phyloP scores from a whole-genome alignment of 345 rosid species.

The Pistacia integerrima region DNA sequence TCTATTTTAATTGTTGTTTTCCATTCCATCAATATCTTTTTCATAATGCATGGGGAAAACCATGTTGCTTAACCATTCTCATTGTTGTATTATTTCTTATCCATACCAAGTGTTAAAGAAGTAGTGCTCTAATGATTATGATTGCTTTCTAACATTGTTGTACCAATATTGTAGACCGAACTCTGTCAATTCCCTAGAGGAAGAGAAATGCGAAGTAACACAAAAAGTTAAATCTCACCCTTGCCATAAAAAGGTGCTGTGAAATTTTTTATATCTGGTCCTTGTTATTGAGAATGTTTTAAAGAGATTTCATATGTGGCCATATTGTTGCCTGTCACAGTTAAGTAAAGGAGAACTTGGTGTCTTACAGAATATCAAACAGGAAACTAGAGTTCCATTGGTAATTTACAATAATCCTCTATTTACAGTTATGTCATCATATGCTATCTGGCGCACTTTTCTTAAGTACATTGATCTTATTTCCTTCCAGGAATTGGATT shows the following conservation, averaged over 20 bases:
- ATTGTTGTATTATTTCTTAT: background rate
- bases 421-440: background rate
- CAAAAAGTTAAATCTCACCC: conserved; percentile 26
- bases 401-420: background rate
- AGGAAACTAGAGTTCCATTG: conserved; percentile 13
- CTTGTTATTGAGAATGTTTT: background rate
- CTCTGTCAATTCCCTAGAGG: conserved; percentile 23
- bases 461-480: conserved; percentile 10
- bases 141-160: conserved; percentile 10
- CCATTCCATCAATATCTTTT: background rate
- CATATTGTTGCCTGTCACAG: conserved; percentile 18
- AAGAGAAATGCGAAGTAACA: conserved; percentile 31
- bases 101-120: background rate
- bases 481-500: conserved; percentile 35
- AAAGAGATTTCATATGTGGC: background rate
- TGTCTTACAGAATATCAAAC: conserved; percentile 18
- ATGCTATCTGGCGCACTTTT: background rate
- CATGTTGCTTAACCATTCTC: background rate
- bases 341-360: conserved; percentile 17
- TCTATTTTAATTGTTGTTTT: background rate
- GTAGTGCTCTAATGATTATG: background rate
- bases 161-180: conserved; percentile 29
- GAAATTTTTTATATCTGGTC: background rate
- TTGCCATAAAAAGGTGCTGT: conserved; percentile 39
- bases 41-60: background rate